Evolutionary conservation across 805 yeast species (phyloP).

Genomic region (Pichia nanzhaoensis): DNA sequence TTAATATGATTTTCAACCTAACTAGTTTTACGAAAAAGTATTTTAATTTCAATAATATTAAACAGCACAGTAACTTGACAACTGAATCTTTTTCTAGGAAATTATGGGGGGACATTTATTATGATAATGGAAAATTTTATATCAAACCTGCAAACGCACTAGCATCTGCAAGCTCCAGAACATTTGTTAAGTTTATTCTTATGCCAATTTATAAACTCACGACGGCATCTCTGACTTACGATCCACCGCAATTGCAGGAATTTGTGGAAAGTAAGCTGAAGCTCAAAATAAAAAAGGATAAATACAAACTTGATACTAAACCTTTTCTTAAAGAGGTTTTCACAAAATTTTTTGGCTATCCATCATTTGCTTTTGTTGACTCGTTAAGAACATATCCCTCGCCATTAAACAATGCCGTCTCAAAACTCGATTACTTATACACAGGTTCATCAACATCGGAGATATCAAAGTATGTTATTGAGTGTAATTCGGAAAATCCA

Average conservation of each 20-base stretch:
- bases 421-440: constrained; percentile 22
- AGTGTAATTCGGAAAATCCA: constrained; percentile 36
- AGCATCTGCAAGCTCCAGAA: constrained; percentile 23
- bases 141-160: constrained; percentile 24
- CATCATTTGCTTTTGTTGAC: constrained; percentile 47
- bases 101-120: constrained; percentile 77
- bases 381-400: constrained; percentile 33
- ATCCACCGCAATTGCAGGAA: constrained; percentile 35
- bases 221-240: constrained; percentile 50
- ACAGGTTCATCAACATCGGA: constrained; percentile 23
- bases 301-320: constrained; percentile 49
- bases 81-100: constrained; percentile 41
- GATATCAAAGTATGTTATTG: constrained; percentile 17
- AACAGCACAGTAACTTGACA: constrained; percentile 14
- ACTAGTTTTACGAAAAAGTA: constrained; percentile 55
- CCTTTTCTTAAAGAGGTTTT: constrained; percentile 52
- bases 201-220: constrained; percentile 77
- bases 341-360: constrained; percentile 43
- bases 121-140: constrained; percentile 42
- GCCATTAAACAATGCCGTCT: constrained; percentile 31
- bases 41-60: constrained; percentile 29
- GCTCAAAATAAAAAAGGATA: constrained; percentile 32
- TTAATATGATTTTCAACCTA: constrained; percentile 60
- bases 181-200: constrained; percentile 62
- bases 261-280: constrained; percentile 45